Evolutionary conservation across 768 basidiomycete genomes (phyloP), one percentile per base, ranked within the genome.

Genomic region (Trametes punicea): DNA sequence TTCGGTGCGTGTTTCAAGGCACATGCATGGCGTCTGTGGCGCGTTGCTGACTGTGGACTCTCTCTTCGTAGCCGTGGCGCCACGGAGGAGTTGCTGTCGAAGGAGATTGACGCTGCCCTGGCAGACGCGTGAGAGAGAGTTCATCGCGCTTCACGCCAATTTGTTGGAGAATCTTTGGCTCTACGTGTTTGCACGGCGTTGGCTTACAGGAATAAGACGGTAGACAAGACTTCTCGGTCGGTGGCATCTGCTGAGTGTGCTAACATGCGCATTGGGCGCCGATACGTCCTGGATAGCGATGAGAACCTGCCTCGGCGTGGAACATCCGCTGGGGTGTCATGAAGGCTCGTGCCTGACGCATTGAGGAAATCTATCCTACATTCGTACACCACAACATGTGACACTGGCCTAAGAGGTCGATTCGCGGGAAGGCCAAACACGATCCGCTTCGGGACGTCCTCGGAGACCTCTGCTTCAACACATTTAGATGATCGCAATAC

Each of bases 1-100:
- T 54, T 20, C 53, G 53, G 53, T 54, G 25, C 9, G 53, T 54
- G 25, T 16, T 16, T n/a, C 33, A 23, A 46, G 45, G 45, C 26
- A 46, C 45, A 16, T 29, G 45, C 45, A 20, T 4, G 16, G 40
- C 10, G 16, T 10, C 11, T n/a, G 20, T 21, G n/a, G n/a, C n/a
- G n/a, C n/a, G n/a, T 11, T 21, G 21, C 40, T 46, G 45, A 46
- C 25, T 29, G n/a, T 25, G 21, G 27, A 26, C 27, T 46, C 25
- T 30, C 26, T 25, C 8, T 25, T 18, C 16, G n/a, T 29, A 46
- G 45, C 27, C 45, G 45, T 30, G 45, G 45, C 26, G 45, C 45
- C 16, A 30, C 45, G 27, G 45, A 46, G 29, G 45, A 46, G 45
- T 25, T 46, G 16, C 27, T 46, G 26, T 46, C 45, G 6, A 46